Base-by-base conservation (phyloP, 2,329 filamentous ascomycete species). In the Monilinia fructigena region DNA sequence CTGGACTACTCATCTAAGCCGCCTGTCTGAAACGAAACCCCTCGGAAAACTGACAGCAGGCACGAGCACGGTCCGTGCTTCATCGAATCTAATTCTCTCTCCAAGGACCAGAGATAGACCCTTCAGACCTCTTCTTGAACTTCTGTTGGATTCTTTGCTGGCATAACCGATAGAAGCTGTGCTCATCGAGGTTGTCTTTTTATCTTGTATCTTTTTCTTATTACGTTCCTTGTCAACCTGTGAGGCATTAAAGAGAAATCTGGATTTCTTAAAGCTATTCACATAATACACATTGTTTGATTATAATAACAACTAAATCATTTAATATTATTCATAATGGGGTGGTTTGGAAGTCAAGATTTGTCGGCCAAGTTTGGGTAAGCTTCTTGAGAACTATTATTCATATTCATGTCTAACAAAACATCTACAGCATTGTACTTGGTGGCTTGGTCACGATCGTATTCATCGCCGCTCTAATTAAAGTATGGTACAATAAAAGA, bases 241-340 rank as follows among this genome's bases (percentile, higher is more conserved):
- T 20, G 35, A 35, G 52, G 53, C 18, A 20, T 54, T 42, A 18
- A 40, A 16, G 28, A 62, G 35, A 4, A 38, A 62, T 54, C 42
- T 16, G 26, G n/a, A 40, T 40, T 47, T 48, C 16, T 48, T 58
- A 28, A 48, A 35, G 38, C 62, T 50, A 18, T 58, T 20, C 40
- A 31, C 31, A 60, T 59, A 45, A 28, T 20, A 52, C 20, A 38
- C 18, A 50, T 50, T 42, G 48, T 23, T 35, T 28, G 42, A 35
- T n/a, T 26, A 40, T 16, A 50, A 31, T 40, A 45, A 48, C 26
- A 47, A 35, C 18, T 18, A 40, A 55, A 18, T n/a, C n/a, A 59
- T 40, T n/a, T 45, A 60, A 59, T 66, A 63, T 40, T 48, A 38
- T 63, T 66, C 58, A 66, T 55, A 63, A 66, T 66, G 64, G 58